Conservation (phyloP, 768 basidiomycete species). For the Cystobasidium onofrii region DNA sequence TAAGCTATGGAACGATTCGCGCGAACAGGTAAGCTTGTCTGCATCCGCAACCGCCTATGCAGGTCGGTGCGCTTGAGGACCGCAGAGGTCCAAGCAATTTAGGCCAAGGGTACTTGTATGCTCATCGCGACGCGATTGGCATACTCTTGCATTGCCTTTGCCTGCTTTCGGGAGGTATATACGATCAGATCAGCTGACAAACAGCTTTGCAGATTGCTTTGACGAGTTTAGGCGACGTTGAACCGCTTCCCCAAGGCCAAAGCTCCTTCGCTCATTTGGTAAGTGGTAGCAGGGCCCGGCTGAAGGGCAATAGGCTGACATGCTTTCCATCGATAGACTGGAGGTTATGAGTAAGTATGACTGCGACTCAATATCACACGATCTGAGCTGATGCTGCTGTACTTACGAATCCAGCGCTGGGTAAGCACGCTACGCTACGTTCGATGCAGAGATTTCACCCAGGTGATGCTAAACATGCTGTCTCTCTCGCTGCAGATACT, state of each 20-base stretch:
- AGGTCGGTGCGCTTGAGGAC: too few relatives aligned
- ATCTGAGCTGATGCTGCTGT: not conserved
- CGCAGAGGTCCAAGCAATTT: too few relatives aligned
- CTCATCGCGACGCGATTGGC: too few relatives aligned
- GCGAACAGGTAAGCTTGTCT: constrained; percentile 52
- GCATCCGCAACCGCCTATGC: too few relatives aligned
- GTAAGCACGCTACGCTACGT: too few relatives aligned
- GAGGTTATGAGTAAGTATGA: not conserved
- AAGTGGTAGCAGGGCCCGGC: not conserved
- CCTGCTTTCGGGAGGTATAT: too few relatives aligned
- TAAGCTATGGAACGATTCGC: constrained; percentile 65
- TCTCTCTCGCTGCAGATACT: constrained; percentile 29
- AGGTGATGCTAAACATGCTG: not conserved
- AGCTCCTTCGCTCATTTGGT: constrained; percentile 64
- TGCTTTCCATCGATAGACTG: not conserved
- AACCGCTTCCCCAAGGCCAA: constrained; percentile 58
- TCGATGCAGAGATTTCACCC: too few relatives aligned
- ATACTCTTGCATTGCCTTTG: too few relatives aligned
- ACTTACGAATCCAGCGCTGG: not conserved
- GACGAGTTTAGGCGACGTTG: constrained; percentile 52
- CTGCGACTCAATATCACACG: not conserved
- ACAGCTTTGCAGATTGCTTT: constrained; percentile 28
- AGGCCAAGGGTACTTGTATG: too few relatives aligned
- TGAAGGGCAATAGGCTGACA: not conserved
- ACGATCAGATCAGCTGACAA: constrained; percentile 44